A percentile compares a stretch with the other conserved stretches of the same genome.
phyloP scores from a whole-genome alignment of 345 rosid genomes.

The Eucalyptus lansdowneana region DNA sequence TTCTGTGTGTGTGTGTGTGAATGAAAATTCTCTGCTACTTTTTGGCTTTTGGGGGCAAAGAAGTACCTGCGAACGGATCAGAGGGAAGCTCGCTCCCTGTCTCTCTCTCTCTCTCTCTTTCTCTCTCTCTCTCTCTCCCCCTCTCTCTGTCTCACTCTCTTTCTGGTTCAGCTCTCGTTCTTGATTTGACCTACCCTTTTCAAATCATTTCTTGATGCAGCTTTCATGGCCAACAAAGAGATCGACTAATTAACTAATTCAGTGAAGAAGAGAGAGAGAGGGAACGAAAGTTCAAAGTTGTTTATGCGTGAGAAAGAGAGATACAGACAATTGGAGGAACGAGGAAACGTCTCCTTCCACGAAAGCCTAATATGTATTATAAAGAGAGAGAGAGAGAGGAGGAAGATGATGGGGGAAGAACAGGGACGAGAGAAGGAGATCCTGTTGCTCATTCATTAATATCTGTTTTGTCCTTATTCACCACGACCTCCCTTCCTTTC shows the following conservation, averaged over 20 bases:
- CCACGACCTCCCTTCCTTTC: not conserved
- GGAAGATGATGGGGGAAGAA: conserved; percentile 23
- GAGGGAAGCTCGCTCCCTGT: conserved; percentile 9
- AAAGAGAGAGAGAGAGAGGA: not conserved
- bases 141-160: not conserved
- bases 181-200: conserved; percentile 28
- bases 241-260: not conserved
- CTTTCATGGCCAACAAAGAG: not conserved
- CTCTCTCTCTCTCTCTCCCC: not conserved
- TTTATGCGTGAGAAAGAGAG: conserved; percentile 31
- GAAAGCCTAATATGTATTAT: not conserved
- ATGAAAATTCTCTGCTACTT: not conserved
- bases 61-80: conserved; percentile 29
- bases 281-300: not conserved
- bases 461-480: not conserved
- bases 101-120: not conserved
- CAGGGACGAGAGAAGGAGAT: not conserved
- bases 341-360: conserved; percentile 81
- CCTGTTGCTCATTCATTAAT: not conserved
- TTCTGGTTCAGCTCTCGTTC: not conserved
- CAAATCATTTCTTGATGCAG: conserved; percentile 27
- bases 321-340: conserved; percentile 59
- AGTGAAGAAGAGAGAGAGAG: not conserved
- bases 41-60: not conserved
- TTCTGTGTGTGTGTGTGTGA: not conserved